Evolutionary conservation across 805 yeast genomes (phyloP), one percentile per base, ranked within the genome.

Genomic region (Isabelozyma heimii): DNA sequence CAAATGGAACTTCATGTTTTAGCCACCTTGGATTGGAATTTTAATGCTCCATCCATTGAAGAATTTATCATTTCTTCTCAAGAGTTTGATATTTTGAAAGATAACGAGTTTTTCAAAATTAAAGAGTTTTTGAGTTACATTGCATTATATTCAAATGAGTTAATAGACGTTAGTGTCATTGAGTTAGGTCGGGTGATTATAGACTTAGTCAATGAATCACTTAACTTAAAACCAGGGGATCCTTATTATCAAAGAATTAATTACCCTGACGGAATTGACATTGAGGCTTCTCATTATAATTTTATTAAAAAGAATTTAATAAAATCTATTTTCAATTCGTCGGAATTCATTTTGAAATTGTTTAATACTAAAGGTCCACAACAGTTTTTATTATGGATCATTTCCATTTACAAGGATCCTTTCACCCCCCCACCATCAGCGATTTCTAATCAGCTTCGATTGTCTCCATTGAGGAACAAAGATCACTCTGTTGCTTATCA

Each of bases 1-100:
- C 91, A 87, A 66, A 88, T 87, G 92, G 78, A 73, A 57, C 58
- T 71, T 58, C 78, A 73, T 54, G 66, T 73, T 38, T 63, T 73
- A 46, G 55, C 63, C 40, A 73, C 77, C 15, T 65, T 73, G 47
- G 84, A 81, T 54, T 89, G 89, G 96, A 74, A 75, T 35, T 70
- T 89, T 46, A 79, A 79, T 43, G 89, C 83, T 54, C 89, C 95
- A 2, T 55, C 65, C 7, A 65, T 73, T 45, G 77, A 72, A 40
- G 78, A 73, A 43, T 72, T 62, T 49, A 55, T 73, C 39, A 48
- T 69, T 12, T 44, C 54, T 14, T 56, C 66, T 30, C 46, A 70
- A 57, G 73, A 81, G 70, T 64, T 64, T 63, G 52, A 67, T 65
- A 44, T 59, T 38, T 40, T 50, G 15, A 49, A 46, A 13, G 28